Base-by-base conservation (phyloP, 1,284 basidiomycete species). In the Anthracocystis panici-leucophaei region DNA sequence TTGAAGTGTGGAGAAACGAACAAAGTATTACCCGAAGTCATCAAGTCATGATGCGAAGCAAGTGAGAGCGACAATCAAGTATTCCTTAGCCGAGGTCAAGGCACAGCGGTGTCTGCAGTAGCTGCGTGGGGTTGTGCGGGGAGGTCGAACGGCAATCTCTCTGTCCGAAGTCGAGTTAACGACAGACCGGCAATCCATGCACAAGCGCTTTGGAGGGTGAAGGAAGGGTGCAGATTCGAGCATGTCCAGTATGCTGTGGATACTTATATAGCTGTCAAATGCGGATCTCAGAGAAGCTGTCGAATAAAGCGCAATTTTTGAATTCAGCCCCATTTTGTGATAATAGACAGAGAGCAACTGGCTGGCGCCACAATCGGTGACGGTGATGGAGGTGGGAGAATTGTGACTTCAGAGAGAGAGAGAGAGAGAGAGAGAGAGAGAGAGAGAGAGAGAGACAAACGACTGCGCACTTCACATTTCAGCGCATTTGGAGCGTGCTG, bases 261-360 rank as follows among this genome's bases (percentile, higher is more conserved):
- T 45, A 9, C 11, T 21, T 25, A 45, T 45, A 45, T 25, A 14
- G 21, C 20, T 44, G 42, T 44, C 25, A 18, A 48, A 16, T 14
- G 21, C 45, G 27, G 23, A 10, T 16, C n/a, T 10, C n/a, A n/a
- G 42, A 44, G 20, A 25, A 54, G 52, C 52, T 54, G 52, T 54
- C 52, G 25, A 54, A 31, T 42, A 42, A 12, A 41, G 52, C 52
- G 44, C 20, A 8, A 18, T 4, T 35, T 35, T 12, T 8, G 3
- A 21, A 20, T 27, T 49, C 48, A 51, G 49, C 33, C 35, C 35
- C 35, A 14, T 21, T 29, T 48, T 38, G 31, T 29, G 48, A 49
- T 49, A 14, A 51, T 51, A 51, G 33, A 50, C 49, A 49, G 44
- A 18, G 44, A 11, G 35, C 35, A 38, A 14, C 35, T 3, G 14